Conservation (phyloP, 1,139 yeast genomes). For the Trichomonascaceae sp. region DNA sequence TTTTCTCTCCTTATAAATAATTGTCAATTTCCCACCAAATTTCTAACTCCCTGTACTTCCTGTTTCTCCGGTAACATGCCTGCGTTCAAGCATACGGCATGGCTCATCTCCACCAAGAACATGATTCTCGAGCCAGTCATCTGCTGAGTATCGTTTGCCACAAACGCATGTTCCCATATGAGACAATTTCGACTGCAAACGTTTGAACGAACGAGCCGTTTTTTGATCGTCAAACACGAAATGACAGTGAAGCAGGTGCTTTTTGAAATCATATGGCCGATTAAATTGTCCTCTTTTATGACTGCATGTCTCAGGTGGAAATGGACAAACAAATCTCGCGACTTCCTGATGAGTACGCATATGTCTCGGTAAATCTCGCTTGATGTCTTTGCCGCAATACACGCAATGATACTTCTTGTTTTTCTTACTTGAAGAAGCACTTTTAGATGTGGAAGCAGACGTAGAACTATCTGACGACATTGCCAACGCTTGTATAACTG, state of each 20-base stretch:
- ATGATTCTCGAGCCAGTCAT: slow-evolving; percentile 54
- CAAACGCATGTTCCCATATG: slow-evolving; percentile 54
- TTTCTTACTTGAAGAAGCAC: background rate
- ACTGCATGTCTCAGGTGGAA: slow-evolving; percentile 49
- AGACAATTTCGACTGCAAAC: slow-evolving; percentile 48
- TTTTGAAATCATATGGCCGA: slow-evolving; percentile 64
- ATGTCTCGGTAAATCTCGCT: slow-evolving; percentile 61
- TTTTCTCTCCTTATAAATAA: background rate
- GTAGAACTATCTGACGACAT: background rate
- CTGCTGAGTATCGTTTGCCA: slow-evolving; percentile 46
- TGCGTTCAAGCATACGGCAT: slow-evolving; percentile 16
- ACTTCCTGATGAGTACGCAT: slow-evolving; percentile 56
- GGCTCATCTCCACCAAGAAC: slow-evolving; percentile 33
- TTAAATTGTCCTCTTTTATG: slow-evolving; percentile 62
- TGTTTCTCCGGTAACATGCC: background rate
- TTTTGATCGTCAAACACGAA: slow-evolving; percentile 46
- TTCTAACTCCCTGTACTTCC: background rate
- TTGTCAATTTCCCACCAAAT: background rate
- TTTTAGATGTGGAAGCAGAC: background rate
- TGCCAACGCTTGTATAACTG: background rate
- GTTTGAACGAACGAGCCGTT: slow-evolving; percentile 42
- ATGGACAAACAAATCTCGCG: slow-evolving; percentile 54
- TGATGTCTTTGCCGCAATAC: slow-evolving; percentile 52
- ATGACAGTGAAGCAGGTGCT: slow-evolving; percentile 59
- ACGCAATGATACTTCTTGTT: slow-evolving; percentile 37